These are phyloP conservation scores for Epichloe typhina DNA, from an alignment of 2,329 filamentous ascomycete species.

Conservation along the genomic window DNA sequence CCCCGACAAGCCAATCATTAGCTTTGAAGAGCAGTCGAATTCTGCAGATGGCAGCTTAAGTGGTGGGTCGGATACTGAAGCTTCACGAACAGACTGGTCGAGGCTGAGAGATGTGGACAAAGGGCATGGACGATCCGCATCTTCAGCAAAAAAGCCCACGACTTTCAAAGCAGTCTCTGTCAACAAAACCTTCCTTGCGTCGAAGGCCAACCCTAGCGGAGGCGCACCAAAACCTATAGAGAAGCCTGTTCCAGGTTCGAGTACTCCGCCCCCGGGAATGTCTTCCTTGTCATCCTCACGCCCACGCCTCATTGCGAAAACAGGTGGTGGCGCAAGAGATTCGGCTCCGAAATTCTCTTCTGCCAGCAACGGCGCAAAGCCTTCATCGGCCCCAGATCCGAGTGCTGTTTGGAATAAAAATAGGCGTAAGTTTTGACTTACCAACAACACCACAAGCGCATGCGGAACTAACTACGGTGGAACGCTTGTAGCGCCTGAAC, in stretches of 20 bases:
- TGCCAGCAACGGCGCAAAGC: constrained; percentile 42
- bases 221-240: constrained; percentile 36
- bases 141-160: constrained; percentile 59
- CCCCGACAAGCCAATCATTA: constrained; percentile 42
- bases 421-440: constrained; percentile 44
- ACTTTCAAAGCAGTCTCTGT: constrained; percentile 79
- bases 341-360: constrained; percentile 30
- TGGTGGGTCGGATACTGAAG: constrained; percentile 66
- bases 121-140: constrained; percentile 43
- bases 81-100: constrained; percentile 43
- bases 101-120: constrained; percentile 44
- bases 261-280: constrained; percentile 33
- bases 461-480: constrained; percentile 13
- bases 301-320: constrained; percentile 65
- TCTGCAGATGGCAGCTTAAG: constrained; percentile 57
- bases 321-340: constrained; percentile 46
- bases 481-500: constrained; percentile 54
- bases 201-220: constrained; percentile 42
- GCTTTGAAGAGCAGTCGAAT: constrained; percentile 44
- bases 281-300: constrained; percentile 41
- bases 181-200: constrained; percentile 70
- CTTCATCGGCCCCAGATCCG: constrained; percentile 51
- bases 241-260: constrained; percentile 33
- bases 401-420: constrained; percentile 85
- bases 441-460: neutral